These are phyloP conservation scores for Penicillium griseofulvum DNA, from an alignment of 2,329 filamentous ascomycete genomes.

Conservation along the genomic window DNA sequence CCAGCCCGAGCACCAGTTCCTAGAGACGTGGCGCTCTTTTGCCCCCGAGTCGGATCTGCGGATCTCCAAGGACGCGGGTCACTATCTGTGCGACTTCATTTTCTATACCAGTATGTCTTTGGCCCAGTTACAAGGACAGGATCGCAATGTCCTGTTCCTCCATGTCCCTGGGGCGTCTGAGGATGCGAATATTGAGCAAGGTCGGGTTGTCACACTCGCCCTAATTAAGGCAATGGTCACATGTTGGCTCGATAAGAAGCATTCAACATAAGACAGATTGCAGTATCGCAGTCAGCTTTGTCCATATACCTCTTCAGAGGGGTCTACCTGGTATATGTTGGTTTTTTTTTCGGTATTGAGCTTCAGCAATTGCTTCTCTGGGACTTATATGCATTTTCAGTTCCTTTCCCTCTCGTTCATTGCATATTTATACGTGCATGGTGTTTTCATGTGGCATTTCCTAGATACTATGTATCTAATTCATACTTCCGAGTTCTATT, in stretches of 20 bases:
- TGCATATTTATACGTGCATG: neutral
- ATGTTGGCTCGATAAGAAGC: conserved; percentile 38
- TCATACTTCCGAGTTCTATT: neutral
- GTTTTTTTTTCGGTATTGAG: neutral
- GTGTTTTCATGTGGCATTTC: neutral
- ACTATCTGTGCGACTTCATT: conserved; percentile 75
- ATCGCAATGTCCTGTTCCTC: conserved; percentile 61
- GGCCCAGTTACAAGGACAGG: conserved; percentile 30
- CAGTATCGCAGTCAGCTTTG: neutral
- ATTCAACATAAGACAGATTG: conserved; percentile 1
- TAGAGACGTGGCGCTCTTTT: conserved; percentile 35
- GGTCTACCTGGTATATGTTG: neutral
- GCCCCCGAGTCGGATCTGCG: conserved; percentile 44
- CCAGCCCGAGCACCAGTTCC: conserved; percentile 35
- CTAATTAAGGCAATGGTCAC: conserved; percentile 44
- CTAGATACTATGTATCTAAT: neutral
- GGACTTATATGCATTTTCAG: neutral
- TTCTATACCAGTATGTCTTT: conserved; percentile 66
- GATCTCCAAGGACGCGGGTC: conserved; percentile 67
- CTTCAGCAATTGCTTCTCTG: neutral
- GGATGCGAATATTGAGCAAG: conserved; percentile 44
- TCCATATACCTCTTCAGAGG: neutral
- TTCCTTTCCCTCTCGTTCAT: neutral
- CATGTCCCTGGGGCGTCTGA: conserved; percentile 66
- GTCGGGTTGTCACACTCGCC: conserved; percentile 41